A percentile compares a stretch with the other conserved stretches of the same genome.
These are phyloP conservation scores for Melaleuca quinquenervia DNA, from an alignment of 345 rosid genomes.

Conservation along the genomic window DNA sequence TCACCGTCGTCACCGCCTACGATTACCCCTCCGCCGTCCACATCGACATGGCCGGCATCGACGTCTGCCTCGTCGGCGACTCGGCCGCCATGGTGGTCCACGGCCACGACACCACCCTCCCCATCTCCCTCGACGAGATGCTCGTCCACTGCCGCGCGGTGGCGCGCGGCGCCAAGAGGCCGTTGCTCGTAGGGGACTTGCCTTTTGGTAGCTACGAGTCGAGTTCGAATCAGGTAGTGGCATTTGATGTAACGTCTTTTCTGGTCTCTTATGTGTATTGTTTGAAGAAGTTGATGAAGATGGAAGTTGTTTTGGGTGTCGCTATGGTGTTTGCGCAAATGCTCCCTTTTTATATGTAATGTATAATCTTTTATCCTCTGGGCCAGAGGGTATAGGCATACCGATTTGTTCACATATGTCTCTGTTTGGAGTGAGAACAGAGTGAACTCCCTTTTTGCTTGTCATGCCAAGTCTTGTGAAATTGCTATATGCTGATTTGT, in stretches of 20 bases:
- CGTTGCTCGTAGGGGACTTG: slow-evolving; percentile 87
- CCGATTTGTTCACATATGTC: not conserved
- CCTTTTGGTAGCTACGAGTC: slow-evolving; percentile 91
- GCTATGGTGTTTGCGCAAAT: not conserved
- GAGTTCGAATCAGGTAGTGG: slow-evolving; percentile 40
- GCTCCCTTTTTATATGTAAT: not conserved
- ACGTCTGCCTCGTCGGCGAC: slow-evolving; percentile 80
- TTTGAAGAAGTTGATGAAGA: not conserved
- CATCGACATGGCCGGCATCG: slow-evolving; percentile 72
- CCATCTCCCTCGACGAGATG: slow-evolving; percentile 85
- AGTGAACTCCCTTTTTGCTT: not conserved
- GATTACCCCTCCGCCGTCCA: slow-evolving; percentile 90
- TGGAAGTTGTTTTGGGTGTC: not conserved
- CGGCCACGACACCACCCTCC: slow-evolving; percentile 92
- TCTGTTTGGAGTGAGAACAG: not conserved
- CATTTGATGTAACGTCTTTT: not conserved
- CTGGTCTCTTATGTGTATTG: not conserved
- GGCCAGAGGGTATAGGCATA: not conserved
- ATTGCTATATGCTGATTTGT: not conserved
- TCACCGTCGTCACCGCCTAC: slow-evolving; percentile 71
- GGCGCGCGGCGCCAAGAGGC: slow-evolving; percentile 69
- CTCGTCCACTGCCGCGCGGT: slow-evolving; percentile 87
- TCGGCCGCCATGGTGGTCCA: slow-evolving; percentile 97
- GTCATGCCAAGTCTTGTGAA: not conserved
- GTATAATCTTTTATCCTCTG: not conserved